Evolutionary conservation across 2,329 filamentous ascomycete genomes (phyloP).

Genomic region (Beauveria sp.): DNA sequence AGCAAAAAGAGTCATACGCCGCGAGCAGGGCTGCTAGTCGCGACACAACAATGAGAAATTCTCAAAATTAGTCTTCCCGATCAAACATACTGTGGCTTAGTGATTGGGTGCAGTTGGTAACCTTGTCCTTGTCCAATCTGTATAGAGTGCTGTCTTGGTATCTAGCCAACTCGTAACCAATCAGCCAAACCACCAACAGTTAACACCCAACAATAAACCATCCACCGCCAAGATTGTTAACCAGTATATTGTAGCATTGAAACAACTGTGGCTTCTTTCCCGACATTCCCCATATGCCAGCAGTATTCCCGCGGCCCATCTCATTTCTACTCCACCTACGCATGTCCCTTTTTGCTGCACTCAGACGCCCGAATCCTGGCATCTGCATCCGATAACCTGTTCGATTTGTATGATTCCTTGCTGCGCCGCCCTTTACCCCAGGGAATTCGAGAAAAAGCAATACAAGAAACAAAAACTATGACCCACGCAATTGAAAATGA

Average conservation of each 20-base stretch:
- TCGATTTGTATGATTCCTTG: background rate
- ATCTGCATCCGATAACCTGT: background rate
- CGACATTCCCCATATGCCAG: background rate
- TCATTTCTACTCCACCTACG: background rate
- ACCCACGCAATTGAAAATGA: background rate
- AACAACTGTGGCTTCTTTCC: background rate
- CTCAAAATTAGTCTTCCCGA: background rate
- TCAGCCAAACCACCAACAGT: background rate
- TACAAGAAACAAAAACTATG: background rate
- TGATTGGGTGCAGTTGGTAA: background rate
- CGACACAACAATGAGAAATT: background rate
- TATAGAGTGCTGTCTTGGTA: background rate
- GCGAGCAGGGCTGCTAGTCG: background rate
- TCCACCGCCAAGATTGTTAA: background rate
- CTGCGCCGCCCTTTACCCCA: constrained; percentile 5
- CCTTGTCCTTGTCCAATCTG: background rate
- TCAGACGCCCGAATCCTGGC: background rate
- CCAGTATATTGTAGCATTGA: background rate
- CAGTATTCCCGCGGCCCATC: background rate
- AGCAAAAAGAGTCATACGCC: constrained; percentile 7
- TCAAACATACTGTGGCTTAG: background rate
- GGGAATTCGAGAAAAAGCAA: background rate
- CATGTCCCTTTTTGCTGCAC: background rate
- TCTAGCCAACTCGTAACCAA: background rate
- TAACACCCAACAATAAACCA: background rate